These are phyloP conservation scores for Phytophthora syringae DNA, from an alignment of 352 stramenopile genomes.

Conservation along the genomic window DNA sequence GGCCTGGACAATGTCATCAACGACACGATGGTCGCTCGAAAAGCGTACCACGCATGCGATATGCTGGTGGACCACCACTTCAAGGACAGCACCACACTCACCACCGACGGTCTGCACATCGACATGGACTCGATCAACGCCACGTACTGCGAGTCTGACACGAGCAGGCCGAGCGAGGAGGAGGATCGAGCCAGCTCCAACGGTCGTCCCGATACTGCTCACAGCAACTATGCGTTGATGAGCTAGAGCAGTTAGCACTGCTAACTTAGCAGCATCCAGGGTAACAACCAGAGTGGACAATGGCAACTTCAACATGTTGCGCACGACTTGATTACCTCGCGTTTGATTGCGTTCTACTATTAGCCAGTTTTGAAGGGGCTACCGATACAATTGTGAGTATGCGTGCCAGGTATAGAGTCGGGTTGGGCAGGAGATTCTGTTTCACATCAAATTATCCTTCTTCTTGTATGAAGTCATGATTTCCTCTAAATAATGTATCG, in stretches of 20 bases:
- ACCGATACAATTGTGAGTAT: not conserved
- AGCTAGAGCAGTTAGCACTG: not conserved
- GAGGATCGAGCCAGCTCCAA: not conserved
- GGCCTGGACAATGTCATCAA: constrained; percentile 58
- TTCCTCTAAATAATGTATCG: not conserved
- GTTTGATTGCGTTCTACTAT: constrained; percentile 23
- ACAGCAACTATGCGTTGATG: not conserved
- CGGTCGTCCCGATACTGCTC: not conserved
- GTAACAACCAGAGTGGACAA: too few species aligned
- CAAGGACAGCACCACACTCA: constrained; percentile 65
- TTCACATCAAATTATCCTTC: not conserved
- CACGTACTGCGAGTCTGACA: constrained; percentile 30
- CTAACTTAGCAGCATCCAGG: too few species aligned
- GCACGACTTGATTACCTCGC: constrained; percentile 22
- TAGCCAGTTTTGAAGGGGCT: not conserved
- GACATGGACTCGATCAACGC: constrained; percentile 63
- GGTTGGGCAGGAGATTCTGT: not conserved
- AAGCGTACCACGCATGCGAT: constrained; percentile 67
- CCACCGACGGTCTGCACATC: constrained; percentile 57
- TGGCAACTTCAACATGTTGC: constrained; percentile 24
- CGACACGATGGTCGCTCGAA: constrained; percentile 67
- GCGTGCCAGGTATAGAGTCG: not conserved
- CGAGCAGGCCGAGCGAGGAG: not conserved
- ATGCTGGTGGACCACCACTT: constrained; percentile 69
- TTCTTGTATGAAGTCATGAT: not conserved